Percentiles rank a stretch among this genome's conserved stretches.
Evolutionary conservation across 2,329 filamentous ascomycete genomes (phyloP).

Genomic region (Colletotrichum lini): DNA sequence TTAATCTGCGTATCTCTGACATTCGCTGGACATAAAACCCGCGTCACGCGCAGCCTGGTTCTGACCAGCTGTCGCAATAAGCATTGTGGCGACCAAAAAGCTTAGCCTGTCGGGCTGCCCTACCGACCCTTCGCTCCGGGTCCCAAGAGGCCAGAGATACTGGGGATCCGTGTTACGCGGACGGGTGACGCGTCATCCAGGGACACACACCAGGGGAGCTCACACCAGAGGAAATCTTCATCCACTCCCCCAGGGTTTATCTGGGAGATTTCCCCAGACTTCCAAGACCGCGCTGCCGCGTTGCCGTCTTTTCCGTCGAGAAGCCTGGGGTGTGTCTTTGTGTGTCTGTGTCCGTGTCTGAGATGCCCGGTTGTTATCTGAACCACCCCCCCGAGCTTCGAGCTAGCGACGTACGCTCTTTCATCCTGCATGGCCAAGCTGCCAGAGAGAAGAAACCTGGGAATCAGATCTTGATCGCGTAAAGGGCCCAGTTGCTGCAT

Average conservation of each 20-base stretch:
- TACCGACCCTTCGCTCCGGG: constrained; percentile 3
- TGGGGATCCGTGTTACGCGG: constrained; percentile 32
- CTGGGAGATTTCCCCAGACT: background rate
- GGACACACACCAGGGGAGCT: background rate
- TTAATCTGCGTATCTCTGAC: background rate
- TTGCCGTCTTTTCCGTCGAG: background rate
- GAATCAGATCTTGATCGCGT: background rate
- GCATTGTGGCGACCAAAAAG: constrained; percentile 32
- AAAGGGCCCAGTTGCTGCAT: background rate
- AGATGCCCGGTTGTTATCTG: background rate
- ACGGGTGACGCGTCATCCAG: constrained; percentile 31
- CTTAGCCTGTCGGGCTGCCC: constrained; percentile 19
- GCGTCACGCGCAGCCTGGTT: constrained; percentile 31
- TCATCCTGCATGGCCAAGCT: background rate
- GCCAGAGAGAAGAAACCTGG: background rate
- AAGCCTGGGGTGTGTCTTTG: background rate
- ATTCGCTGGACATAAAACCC: background rate
- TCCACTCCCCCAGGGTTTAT: constrained; percentile 13
- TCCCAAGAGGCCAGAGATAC: constrained; percentile 2
- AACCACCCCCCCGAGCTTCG: background rate
- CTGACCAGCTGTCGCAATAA: constrained; percentile 34
- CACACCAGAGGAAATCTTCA: background rate
- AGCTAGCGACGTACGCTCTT: background rate
- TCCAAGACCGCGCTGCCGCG: background rate
- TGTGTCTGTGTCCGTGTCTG: background rate